Evolutionary conservation across 208 protist genomes (phyloP).

Genomic region (Acanthamoeba royreba): DNA sequence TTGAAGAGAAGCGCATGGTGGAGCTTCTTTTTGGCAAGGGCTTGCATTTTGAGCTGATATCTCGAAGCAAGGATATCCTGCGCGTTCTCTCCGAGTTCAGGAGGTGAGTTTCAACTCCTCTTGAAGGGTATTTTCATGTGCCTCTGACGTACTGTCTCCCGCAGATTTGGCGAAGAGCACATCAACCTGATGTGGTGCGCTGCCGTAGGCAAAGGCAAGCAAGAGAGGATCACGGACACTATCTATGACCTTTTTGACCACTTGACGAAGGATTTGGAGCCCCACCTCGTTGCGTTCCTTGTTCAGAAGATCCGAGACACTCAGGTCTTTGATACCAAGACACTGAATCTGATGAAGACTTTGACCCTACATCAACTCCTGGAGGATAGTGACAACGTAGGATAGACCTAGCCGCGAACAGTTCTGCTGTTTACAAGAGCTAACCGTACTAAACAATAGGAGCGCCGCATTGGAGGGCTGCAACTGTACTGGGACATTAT

Average conservation of each 20-base stretch:
- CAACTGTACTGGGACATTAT: constrained; percentile 22
- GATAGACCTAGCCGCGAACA: too few species aligned
- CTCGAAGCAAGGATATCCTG: constrained; percentile 16
- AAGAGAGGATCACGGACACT: constrained; percentile 34
- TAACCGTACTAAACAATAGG: too few species aligned
- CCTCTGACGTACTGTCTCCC: too few species aligned
- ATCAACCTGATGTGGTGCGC: constrained; percentile 36
- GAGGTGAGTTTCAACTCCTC: neutral
- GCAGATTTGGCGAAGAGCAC: constrained; percentile 6
- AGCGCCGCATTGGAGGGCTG: neutral
- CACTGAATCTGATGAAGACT: neutral
- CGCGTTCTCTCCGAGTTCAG: neutral
- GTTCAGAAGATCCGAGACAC: neutral
- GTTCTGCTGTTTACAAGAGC: too few species aligned
- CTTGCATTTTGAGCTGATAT: constrained; percentile 21
- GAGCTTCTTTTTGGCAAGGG: constrained; percentile 22
- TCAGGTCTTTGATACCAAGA: neutral
- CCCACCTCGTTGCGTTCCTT: neutral
- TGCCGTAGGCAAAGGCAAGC: constrained; percentile 18
- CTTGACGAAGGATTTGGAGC: neutral
- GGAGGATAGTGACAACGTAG: neutral
- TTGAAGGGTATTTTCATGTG: too few species aligned
- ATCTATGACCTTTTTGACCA: constrained; percentile 30
- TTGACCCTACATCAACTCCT: neutral
- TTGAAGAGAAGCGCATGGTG: constrained; percentile 13